Evolutionary conservation across 2,329 filamentous ascomycete genomes (phyloP).

Genomic region (Sporothrix pallida): DNA sequence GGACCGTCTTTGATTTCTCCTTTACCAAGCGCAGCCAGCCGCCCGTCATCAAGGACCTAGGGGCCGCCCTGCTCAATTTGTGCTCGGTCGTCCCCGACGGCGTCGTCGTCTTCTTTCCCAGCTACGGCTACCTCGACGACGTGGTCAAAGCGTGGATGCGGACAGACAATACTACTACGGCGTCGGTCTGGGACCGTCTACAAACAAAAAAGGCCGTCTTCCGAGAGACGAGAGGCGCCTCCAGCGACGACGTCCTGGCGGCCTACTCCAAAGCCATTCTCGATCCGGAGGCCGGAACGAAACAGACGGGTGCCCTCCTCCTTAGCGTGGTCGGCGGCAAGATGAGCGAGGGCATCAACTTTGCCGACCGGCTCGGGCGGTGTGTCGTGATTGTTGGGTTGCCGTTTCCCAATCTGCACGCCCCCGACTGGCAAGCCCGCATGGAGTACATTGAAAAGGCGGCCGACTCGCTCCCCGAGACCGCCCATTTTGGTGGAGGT

Average conservation of each 20-base stretch:
- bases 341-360: slow-evolving; percentile 97
- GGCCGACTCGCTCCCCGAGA: not conserved
- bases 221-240: slow-evolving; percentile 58
- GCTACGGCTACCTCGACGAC: slow-evolving; percentile 85
- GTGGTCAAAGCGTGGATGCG: slow-evolving; percentile 64
- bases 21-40: slow-evolving; percentile 76
- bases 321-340: slow-evolving; percentile 93
- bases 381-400: slow-evolving; percentile 91
- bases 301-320: slow-evolving; percentile 64
- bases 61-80: slow-evolving; percentile 72
- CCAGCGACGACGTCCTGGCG: slow-evolving; percentile 72
- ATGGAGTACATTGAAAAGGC: slow-evolving; percentile 80
- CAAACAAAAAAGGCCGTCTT: slow-evolving; percentile 67
- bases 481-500: not conserved
- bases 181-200: slow-evolving; percentile 64
- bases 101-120: slow-evolving; percentile 93
- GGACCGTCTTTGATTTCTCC: slow-evolving; percentile 78
- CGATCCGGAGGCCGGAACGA: slow-evolving; percentile 40
- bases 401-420: slow-evolving; percentile 88
- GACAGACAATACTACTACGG: no score
- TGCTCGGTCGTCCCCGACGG: slow-evolving; percentile 82
- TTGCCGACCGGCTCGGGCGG: slow-evolving; percentile 86
- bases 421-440: slow-evolving; percentile 91
- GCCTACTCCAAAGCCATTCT: slow-evolving; percentile 74
- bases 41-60: slow-evolving; percentile 75